Evolutionary conservation across 2,329 filamentous ascomycete species (phyloP).

Genomic region (Botrytis hyacinthi): DNA sequence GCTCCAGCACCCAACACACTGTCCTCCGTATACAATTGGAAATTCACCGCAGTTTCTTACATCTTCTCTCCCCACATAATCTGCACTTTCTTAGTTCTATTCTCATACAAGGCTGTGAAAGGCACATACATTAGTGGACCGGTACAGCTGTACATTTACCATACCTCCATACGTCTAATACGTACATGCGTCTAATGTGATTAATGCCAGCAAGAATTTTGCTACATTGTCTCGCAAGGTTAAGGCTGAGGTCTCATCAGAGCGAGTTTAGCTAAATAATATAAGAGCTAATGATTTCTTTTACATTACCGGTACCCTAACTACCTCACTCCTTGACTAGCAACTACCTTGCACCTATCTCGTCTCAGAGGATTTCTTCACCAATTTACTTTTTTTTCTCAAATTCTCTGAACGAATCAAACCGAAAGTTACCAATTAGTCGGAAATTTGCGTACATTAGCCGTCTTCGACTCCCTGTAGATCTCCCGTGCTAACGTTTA

Average conservation of each 20-base stretch:
- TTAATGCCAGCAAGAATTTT: neutral
- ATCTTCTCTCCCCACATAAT: neutral
- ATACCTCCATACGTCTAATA: too few relatives aligned
- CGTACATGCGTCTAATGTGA: neutral
- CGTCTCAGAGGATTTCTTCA: neutral
- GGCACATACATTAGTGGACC: neutral
- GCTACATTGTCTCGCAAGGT: neutral
- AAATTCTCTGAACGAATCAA: neutral
- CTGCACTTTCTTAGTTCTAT: neutral
- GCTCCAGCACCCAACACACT: neutral
- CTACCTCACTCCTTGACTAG: neutral
- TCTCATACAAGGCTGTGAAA: neutral
- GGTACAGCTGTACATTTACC: neutral
- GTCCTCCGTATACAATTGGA: neutral
- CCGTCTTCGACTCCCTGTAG: slow-evolving; percentile 9
- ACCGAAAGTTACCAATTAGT: neutral
- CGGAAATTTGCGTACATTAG: neutral
- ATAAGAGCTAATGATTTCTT: neutral
- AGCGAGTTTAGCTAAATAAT: neutral
- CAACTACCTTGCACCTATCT: neutral
- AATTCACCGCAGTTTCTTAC: neutral
- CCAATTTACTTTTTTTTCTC: neutral
- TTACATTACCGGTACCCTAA: neutral
- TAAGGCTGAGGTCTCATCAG: neutral
- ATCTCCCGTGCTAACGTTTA: slow-evolving; percentile 9